phyloP scores from a whole-genome alignment of 345 rosid genomes.

The Arabidopsis arenosa region DNA sequence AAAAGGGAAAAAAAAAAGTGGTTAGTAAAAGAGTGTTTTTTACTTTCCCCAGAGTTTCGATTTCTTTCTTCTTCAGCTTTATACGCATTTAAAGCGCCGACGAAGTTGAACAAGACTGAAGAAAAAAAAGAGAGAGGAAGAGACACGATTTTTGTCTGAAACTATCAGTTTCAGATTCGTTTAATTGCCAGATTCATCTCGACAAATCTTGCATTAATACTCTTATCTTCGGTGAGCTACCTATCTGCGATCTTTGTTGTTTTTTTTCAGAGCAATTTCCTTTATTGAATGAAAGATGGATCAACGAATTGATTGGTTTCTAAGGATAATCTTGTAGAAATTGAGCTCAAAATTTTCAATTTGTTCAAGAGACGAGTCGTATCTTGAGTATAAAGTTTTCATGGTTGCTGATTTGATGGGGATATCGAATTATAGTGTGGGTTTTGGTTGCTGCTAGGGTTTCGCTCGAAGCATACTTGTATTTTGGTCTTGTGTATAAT shows the following conservation, averaged over 20 bases:
- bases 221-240: slow-evolving; percentile 26
- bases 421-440: slow-evolving; percentile 1
- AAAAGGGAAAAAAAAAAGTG: background rate
- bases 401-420: background rate
- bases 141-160: slow-evolving; percentile 18
- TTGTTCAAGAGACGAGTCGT: background rate
- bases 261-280: background rate
- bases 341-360: background rate
- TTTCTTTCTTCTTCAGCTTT: slow-evolving; percentile 9
- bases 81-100: slow-evolving; percentile 43
- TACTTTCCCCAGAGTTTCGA: background rate
- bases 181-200: background rate
- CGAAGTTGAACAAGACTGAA: slow-evolving; percentile 29
- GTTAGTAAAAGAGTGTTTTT: slow-evolving; percentile 13
- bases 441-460: slow-evolving; percentile 15
- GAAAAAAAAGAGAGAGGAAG: background rate
- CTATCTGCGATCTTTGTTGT: background rate
- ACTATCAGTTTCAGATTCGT: slow-evolving; percentile 18
- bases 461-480: background rate
- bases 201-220: background rate
- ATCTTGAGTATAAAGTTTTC: background rate
- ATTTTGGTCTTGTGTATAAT: background rate
- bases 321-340: background rate
- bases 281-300: background rate
- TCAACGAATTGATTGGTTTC: background rate